Evolutionary conservation across 2,329 filamentous ascomycete genomes (phyloP).

Genomic region (Colletotrichum euphorbiae): DNA sequence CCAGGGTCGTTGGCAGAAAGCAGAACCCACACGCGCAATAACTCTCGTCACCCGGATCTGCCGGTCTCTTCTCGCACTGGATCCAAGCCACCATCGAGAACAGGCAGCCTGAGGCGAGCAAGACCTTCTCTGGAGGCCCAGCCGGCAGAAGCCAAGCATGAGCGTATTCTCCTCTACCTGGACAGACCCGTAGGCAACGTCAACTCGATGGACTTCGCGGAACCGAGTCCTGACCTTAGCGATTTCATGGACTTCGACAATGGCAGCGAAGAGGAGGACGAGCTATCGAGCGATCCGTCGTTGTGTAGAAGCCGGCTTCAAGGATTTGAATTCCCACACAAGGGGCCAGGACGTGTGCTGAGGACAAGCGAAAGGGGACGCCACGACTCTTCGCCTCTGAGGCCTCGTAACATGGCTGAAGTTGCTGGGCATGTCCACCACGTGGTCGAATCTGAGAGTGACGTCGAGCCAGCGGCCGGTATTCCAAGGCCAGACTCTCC

Average conservation of each 20-base stretch:
- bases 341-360: conserved; percentile 20
- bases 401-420: conserved; percentile 10
- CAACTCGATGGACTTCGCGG: conserved; percentile 45
- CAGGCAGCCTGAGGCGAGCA: conserved; percentile 15
- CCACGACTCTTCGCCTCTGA: conserved; percentile 27
- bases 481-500: conserved; percentile 55
- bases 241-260: conserved; percentile 53
- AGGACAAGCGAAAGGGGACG: conserved; percentile 23
- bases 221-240: conserved; percentile 52
- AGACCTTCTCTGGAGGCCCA: background rate
- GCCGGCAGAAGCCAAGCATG: conserved; percentile 41
- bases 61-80: background rate
- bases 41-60: conserved; percentile 12
- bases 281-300: conserved; percentile 29
- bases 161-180: conserved; percentile 49
- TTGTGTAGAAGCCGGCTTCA: conserved; percentile 1
- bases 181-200: conserved; percentile 45
- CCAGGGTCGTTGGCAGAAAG: background rate
- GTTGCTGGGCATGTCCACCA: conserved; percentile 6
- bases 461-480: conserved; percentile 41
- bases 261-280: conserved; percentile 42
- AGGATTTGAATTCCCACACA: conserved; percentile 3
- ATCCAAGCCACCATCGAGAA: conserved; percentile 12
- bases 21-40: conserved; percentile 2
- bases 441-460: conserved; percentile 41